Conservation (phyloP, 352 stramenopile genomes). For the Halophytophthora batemanensis region DNA sequence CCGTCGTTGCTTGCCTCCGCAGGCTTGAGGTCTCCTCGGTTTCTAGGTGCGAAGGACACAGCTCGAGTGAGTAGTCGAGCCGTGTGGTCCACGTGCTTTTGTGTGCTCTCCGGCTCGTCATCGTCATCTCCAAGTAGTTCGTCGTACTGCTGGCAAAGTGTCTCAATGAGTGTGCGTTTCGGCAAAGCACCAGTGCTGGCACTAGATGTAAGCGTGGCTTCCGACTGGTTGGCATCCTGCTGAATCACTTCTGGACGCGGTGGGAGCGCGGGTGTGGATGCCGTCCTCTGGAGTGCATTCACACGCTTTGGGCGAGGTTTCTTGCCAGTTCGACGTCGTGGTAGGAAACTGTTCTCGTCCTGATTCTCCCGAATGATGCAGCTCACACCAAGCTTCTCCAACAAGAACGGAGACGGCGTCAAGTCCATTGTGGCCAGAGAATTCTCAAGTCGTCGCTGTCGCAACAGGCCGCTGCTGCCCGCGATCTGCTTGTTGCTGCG, state of each 20-base stretch:
- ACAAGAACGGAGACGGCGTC: constrained; percentile 59
- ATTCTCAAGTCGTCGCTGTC: constrained; percentile 29
- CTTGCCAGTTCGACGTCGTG: constrained; percentile 21
- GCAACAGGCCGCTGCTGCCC: constrained; percentile 27
- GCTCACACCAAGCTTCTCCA: constrained; percentile 56
- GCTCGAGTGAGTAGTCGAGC: background rate
- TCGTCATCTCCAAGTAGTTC: constrained; percentile 31
- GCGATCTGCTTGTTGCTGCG: constrained; percentile 47
- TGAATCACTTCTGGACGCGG: background rate
- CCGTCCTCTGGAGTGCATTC: constrained; percentile 13
- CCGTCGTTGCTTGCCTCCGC: background rate
- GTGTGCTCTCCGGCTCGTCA: constrained; percentile 10
- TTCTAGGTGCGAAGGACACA: background rate
- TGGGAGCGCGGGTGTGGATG: constrained; percentile 21
- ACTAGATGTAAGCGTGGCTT: constrained; percentile 30
- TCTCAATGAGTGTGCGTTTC: constrained; percentile 12
- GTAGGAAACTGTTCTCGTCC: constrained; percentile 3
- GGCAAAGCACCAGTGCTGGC: constrained; percentile 24
- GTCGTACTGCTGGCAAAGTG: constrained; percentile 41
- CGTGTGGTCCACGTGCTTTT: background rate
- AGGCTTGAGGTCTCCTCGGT: constrained; percentile 1
- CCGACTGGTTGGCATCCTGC: constrained; percentile 1
- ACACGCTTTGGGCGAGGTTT: constrained; percentile 22
- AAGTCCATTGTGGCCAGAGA: constrained; percentile 46
- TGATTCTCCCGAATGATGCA: constrained; percentile 53